Percentiles rank a stretch among this genome's conserved stretches.
phyloP scores from a whole-genome alignment of 768 basidiomycete genomes.

The Tricholoma sp. region DNA sequence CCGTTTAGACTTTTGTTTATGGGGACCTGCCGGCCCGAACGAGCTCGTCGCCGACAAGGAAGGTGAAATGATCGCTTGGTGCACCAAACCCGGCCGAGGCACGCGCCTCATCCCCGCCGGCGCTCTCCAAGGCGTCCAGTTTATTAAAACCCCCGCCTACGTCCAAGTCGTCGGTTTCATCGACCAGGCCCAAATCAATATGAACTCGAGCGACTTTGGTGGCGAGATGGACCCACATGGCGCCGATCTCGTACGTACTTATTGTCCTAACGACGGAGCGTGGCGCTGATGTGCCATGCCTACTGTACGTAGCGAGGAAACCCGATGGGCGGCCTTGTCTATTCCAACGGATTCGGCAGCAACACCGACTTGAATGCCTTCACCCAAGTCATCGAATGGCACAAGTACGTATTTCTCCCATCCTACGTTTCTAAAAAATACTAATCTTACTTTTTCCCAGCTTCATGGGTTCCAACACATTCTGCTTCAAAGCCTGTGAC shows the following conservation, averaged over 20 bases:
- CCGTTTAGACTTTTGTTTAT: slow-evolving; percentile 51
- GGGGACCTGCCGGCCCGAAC: slow-evolving; percentile 43
- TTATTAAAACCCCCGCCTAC: slow-evolving; percentile 48
- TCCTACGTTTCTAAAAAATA: neutral
- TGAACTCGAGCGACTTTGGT: slow-evolving; percentile 46
- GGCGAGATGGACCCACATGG: slow-evolving; percentile 72
- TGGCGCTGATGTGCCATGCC: too few species aligned
- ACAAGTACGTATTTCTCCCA: slow-evolving; percentile 37
- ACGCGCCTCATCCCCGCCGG: slow-evolving; percentile 58
- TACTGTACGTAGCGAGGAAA: slow-evolving; percentile 66
- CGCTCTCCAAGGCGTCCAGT: slow-evolving; percentile 52
- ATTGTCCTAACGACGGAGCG: too few species aligned
- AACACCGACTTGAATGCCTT: slow-evolving; percentile 31
- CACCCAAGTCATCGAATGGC: slow-evolving; percentile 64
- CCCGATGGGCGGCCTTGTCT: slow-evolving; percentile 69
- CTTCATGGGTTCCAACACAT: slow-evolving; percentile 61
- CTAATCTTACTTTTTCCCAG: too few species aligned
- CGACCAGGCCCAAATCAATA: slow-evolving; percentile 50
- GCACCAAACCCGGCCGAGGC: slow-evolving; percentile 57
- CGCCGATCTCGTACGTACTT: slow-evolving; percentile 29
- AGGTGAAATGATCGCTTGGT: slow-evolving; percentile 61
- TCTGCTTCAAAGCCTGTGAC: slow-evolving; percentile 75
- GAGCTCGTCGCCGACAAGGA: slow-evolving; percentile 53
- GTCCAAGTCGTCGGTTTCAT: slow-evolving; percentile 52
- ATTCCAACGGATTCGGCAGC: slow-evolving; percentile 47